Evolutionary conservation across 2,329 filamentous ascomycete species (phyloP), one percentile per base, ranked within the genome.

Genomic region (Nemania sp.): DNA sequence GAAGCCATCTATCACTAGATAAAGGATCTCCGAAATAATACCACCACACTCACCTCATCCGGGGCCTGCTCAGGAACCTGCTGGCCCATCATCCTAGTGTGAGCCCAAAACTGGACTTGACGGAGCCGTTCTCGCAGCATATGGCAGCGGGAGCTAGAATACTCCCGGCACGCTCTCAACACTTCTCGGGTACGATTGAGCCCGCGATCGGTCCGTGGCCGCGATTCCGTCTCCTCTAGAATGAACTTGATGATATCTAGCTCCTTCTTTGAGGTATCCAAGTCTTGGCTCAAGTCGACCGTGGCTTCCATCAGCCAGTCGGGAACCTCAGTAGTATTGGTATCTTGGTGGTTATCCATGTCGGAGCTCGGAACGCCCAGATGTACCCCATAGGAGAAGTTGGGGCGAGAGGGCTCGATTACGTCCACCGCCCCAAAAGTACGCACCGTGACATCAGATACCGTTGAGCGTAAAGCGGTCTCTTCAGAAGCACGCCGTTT

Each of bases 141-240:
- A 62, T 69, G 62, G 15, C 69, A 72, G 2, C 73, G 66, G 20
- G 72, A 74, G 11, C 70, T 66, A 6, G 72, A 71, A 52, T 74
- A 76, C 54, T 76, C 73, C 11, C 70, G 71, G 22, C 76, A 78
- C 2, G 75, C 73, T 11, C 66, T 68, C 67, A 78, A 66, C 5
- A 72, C 71, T 43, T 55, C 51, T 11, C 65, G 58, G 22, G 38
- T 32, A 24, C n/a, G 22, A n/a, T n/a, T 62, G 1, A 43, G 26
- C 45, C 38, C 26, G 11, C 32, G 53, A n/a, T 66, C 52, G 11
- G 53, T 53, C 35, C 55, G 22, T 6, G 45, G 53, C 10, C 54
- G 45, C n/a, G 18, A n/a, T 8, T 71, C 69, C 11, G 72, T 38
- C 6, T 75, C 72, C 20, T 73, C 69, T 15, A 77, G 54, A 5